These are phyloP conservation scores for Stephanodiscus triporus DNA, from an alignment of 108 stramenopile species.

Conservation along the genomic window DNA sequence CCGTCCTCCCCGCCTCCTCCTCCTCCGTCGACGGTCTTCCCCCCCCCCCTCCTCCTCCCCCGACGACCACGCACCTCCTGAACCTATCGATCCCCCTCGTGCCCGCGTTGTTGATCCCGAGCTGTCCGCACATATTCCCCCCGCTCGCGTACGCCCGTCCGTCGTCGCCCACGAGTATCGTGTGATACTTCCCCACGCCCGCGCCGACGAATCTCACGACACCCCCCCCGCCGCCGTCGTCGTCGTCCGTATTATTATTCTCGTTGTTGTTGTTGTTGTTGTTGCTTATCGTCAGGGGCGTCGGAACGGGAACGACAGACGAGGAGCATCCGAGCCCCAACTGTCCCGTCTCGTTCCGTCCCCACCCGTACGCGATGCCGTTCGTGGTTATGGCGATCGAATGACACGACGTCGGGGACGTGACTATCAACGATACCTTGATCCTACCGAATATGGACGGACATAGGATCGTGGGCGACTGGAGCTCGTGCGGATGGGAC, in stretches of 20 bases:
- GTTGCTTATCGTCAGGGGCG: constrained; percentile 42
- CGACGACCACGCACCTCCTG: constrained; percentile 47
- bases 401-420: constrained; percentile 69
- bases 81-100: constrained; percentile 52
- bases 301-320: constrained; percentile 41
- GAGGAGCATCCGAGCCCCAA: constrained; percentile 42
- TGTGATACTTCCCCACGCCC: constrained; percentile 84
- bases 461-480: constrained; percentile 60
- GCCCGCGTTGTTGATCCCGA: constrained; percentile 60
- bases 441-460: constrained; percentile 38
- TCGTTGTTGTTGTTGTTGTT: too few relatives aligned
- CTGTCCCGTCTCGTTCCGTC: constrained; percentile 73
- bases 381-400: constrained; percentile 66
- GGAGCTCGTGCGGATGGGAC: constrained; percentile 44
- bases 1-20: constrained; percentile 17
- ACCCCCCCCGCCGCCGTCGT: too few relatives aligned
- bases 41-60: constrained; percentile 14
- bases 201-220: constrained; percentile 51
- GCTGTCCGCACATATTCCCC: constrained; percentile 76
- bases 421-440: constrained; percentile 58
- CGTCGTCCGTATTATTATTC: neutral
- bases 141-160: constrained; percentile 69
- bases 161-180: constrained; percentile 62
- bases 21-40: too few relatives aligned
- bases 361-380: constrained; percentile 84